These are phyloP conservation scores for Aureobasidium vineae DNA, from an alignment of 2,329 filamentous ascomycete genomes.

Conservation along the genomic window DNA sequence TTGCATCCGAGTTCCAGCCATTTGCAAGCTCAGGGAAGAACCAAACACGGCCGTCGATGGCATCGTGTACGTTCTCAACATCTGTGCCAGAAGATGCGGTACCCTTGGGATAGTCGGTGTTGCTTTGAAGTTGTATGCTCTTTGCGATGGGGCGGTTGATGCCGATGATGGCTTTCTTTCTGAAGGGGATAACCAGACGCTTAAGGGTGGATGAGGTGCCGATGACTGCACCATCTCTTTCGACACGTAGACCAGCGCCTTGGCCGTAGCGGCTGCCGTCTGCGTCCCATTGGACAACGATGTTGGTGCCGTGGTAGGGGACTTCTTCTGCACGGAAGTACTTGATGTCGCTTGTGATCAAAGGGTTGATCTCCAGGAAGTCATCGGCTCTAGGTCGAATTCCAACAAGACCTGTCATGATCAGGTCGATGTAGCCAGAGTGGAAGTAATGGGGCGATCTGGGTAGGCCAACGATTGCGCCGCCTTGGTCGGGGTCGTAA, in stretches of 20 bases:
- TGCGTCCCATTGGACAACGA: constrained; percentile 46
- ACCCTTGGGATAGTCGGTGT: constrained; percentile 37
- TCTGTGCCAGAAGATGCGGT: constrained; percentile 36
- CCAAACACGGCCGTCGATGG: constrained; percentile 44
- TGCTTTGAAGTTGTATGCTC: constrained; percentile 39
- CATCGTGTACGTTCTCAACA: constrained; percentile 37
- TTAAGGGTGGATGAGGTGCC: constrained; percentile 35
- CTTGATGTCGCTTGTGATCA: constrained; percentile 38
- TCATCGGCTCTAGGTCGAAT: constrained; percentile 44
- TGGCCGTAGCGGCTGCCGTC: constrained; percentile 38
- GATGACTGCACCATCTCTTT: constrained; percentile 40
- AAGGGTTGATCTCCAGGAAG: constrained; percentile 44
- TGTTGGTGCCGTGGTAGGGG: constrained; percentile 45
- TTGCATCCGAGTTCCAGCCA: constrained; percentile 41
- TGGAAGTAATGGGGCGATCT: constrained; percentile 50
- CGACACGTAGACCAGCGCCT: constrained; percentile 37
- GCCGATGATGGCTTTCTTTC: constrained; percentile 32
- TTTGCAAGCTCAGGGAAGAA: constrained; percentile 44
- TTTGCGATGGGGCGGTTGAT: constrained; percentile 40
- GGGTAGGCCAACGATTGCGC: constrained; percentile 45
- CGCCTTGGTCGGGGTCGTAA: constrained; percentile 46
- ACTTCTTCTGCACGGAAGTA: constrained; percentile 47
- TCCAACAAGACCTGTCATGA: constrained; percentile 46
- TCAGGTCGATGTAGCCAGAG: constrained; percentile 46
- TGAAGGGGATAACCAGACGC: constrained; percentile 34